Percentiles rank a stretch among this genome's conserved stretches.
Evolutionary conservation across 305 asterid genomes (phyloP).

Genomic region (Plantago lanceolata): DNA sequence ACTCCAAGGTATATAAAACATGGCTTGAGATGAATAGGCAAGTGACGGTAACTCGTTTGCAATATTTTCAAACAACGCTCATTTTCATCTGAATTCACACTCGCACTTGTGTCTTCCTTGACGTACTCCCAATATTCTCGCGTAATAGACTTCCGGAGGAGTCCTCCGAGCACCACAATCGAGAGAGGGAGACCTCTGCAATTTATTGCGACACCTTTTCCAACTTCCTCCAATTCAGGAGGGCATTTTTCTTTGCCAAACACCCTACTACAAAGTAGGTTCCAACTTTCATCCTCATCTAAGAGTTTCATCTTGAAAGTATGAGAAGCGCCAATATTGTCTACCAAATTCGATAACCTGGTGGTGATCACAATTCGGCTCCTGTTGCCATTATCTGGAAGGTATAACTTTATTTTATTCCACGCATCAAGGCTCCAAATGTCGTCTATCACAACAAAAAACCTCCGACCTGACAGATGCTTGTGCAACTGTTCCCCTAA

Average conservation of each 20-base stretch:
- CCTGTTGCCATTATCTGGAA: background rate
- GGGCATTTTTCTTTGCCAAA: slow-evolving; percentile 16
- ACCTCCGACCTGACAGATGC: background rate
- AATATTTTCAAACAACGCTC: background rate
- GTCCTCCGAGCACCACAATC: slow-evolving; percentile 22
- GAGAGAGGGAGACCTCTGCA: slow-evolving; percentile 24
- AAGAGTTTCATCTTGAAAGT: slow-evolving; percentile 4
- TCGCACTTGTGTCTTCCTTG: background rate
- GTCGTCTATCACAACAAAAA: slow-evolving; percentile 1
- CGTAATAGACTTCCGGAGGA: slow-evolving; percentile 4
- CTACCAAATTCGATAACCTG: background rate
- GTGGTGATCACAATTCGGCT: background rate
- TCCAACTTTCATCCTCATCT: slow-evolving; percentile 19
- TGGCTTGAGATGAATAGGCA: background rate
- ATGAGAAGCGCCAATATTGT: background rate
- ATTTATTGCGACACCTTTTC: slow-evolving; percentile 4
- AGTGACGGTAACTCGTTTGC: background rate
- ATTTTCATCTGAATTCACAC: slow-evolving; percentile 9
- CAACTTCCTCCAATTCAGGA: slow-evolving; percentile 11
- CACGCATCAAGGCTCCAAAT: background rate
- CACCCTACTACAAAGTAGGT: background rate
- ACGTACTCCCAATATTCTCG: background rate
- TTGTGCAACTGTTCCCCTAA: background rate
- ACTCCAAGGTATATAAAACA: background rate
- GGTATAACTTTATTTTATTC: background rate